Percentiles rank a stretch among this genome's conserved stretches.
These are phyloP conservation scores for Solanum hybrid DNA, from an alignment of 305 asterid species.

Conservation along the genomic window DNA sequence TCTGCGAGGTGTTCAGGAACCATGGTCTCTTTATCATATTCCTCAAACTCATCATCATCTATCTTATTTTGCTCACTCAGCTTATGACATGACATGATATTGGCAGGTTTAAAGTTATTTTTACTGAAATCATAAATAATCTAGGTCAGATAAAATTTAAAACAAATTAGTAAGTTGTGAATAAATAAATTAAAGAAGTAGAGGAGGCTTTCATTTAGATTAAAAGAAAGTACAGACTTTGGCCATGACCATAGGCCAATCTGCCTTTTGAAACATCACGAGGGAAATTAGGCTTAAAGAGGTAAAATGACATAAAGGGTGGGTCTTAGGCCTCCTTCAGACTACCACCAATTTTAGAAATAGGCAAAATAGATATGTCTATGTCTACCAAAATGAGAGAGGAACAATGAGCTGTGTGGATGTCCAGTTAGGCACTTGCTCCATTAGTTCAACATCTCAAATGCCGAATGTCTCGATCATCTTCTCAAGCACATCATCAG, in stretches of 20 bases:
- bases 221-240: neutral
- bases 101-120: neutral
- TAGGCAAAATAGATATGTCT: neutral
- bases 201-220: neutral
- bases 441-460: neutral
- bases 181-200: neutral
- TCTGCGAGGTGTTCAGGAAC: neutral
- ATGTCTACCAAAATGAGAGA: neutral
- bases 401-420: neutral
- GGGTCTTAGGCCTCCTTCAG: neutral
- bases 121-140: neutral
- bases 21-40: neutral
- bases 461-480: neutral
- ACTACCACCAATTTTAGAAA: neutral
- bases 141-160: neutral
- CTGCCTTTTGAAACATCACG: neutral
- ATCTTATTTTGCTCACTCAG: neutral
- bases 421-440: neutral
- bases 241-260: neutral
- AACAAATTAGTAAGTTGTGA: neutral
- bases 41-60: neutral
- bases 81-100: neutral
- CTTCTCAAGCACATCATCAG: neutral
- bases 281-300: neutral
- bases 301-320: neutral